A percentile compares a stretch with the other conserved stretches of the same genome.
These are phyloP conservation scores for Scutellaria minor DNA, from an alignment of 257 asterid genomes.

Conservation along the genomic window DNA sequence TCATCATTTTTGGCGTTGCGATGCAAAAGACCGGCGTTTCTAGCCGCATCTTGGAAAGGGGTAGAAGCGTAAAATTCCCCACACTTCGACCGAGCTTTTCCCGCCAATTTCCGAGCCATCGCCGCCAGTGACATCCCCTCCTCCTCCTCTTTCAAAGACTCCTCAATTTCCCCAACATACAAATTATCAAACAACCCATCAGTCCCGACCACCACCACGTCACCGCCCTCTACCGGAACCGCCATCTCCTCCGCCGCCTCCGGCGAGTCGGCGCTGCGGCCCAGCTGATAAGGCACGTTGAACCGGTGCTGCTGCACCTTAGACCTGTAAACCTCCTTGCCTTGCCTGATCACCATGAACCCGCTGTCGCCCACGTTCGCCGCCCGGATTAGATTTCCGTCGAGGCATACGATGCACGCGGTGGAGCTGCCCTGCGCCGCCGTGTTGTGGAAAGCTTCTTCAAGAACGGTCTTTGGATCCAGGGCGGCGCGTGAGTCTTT, in stretches of 20 bases:
- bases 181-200: slow-evolving; percentile 62
- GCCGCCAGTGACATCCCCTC: slow-evolving; percentile 15
- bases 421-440: slow-evolving; percentile 23
- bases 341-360: slow-evolving; percentile 12
- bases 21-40: no score
- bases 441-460: slow-evolving; percentile 2
- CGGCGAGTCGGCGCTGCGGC: background rate
- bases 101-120: no score
- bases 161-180: slow-evolving; percentile 36
- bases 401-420: slow-evolving; percentile 28
- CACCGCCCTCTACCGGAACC: slow-evolving; percentile 40
- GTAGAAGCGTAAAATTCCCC: no score
- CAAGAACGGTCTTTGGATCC: slow-evolving; percentile 3
- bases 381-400: slow-evolving; percentile 8
- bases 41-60: no score
- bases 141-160: slow-evolving; percentile 3
- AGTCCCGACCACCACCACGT: slow-evolving; percentile 47
- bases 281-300: slow-evolving; percentile 27
- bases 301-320: slow-evolving; percentile 13
- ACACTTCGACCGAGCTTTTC: no score
- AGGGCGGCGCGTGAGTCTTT: background rate
- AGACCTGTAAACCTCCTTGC: background rate
- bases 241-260: slow-evolving; percentile 32
- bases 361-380: slow-evolving; percentile 33
- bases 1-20: no score